phyloP scores from a whole-genome alignment of 1,284 basidiomycete genomes.

The Chiua sp. region DNA sequence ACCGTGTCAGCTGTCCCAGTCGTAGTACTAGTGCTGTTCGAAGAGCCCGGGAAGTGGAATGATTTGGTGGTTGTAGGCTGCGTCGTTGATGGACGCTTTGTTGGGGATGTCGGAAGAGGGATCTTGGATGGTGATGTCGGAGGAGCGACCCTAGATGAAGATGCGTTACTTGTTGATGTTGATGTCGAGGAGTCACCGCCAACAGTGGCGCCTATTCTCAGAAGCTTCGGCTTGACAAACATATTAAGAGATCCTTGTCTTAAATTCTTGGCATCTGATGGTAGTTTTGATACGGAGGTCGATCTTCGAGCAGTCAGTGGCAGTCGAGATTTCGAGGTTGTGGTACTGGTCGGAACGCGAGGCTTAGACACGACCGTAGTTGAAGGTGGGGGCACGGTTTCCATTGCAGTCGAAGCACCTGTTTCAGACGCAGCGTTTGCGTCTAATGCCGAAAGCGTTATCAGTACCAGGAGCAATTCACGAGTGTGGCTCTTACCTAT shows the following conservation, averaged over 20 bases:
- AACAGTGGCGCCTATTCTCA: too few species aligned
- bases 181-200: background rate
- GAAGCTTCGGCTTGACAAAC: conserved; percentile 29
- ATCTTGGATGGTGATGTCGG: conserved; percentile 33
- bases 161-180: conserved; percentile 2
- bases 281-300: conserved; percentile 16
- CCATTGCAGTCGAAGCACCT: background rate
- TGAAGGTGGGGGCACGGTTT: conserved; percentile 1
- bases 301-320: conserved; percentile 1
- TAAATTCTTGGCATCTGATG: conserved; percentile 21
- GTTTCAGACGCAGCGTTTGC: background rate
- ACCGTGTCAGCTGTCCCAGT: conserved; percentile 1
- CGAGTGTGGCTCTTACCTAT: conserved; percentile 8
- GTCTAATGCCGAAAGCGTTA: background rate
- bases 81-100: conserved; percentile 17
- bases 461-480: conserved; percentile 6
- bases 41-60: conserved; percentile 5
- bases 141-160: conserved; percentile 1
- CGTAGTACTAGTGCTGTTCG: background rate
- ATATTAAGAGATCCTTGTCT: conserved; percentile 32
- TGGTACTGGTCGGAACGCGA: conserved; percentile 1
- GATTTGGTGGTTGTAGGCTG: conserved; percentile 9
- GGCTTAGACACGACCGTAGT: conserved; percentile 1
- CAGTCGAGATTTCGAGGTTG: conserved; percentile 11
- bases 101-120: conserved; percentile 28